A percentile compares a stretch with the other conserved stretches of the same genome.
These are phyloP conservation scores for Stagonosporopsis chrysanthemi DNA, from an alignment of 2,329 filamentous ascomycete genomes.

Conservation along the genomic window DNA sequence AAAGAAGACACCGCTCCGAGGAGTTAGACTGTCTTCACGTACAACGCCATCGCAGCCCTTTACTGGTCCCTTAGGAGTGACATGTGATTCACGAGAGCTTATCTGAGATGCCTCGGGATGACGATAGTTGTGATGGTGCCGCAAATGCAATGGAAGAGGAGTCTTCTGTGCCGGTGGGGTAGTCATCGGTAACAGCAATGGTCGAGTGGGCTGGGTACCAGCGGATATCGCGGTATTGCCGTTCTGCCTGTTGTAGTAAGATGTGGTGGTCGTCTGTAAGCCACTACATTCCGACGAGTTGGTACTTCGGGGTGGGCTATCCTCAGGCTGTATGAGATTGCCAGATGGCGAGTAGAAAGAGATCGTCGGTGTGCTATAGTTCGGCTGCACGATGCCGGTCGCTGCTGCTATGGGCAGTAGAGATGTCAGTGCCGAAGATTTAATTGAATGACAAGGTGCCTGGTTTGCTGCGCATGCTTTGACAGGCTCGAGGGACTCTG, in stretches of 20 bases:
- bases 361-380: slow-evolving; percentile 36
- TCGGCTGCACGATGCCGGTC: slow-evolving; percentile 44
- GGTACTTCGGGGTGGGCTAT: slow-evolving; percentile 22
- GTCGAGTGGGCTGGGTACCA: slow-evolving; percentile 11
- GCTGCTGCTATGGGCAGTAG: slow-evolving; percentile 49
- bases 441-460: slow-evolving; percentile 30
- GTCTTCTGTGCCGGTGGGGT: slow-evolving; percentile 27
- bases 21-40: slow-evolving; percentile 28
- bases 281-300: slow-evolving; percentile 16
- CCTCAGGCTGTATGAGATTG: slow-evolving; percentile 41
- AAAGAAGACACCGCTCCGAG: slow-evolving; percentile 21
- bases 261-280: slow-evolving; percentile 17
- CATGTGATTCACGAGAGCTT: slow-evolving; percentile 20
- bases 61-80: slow-evolving; percentile 21
- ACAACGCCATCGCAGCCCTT: slow-evolving; percentile 42
- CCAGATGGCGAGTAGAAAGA: slow-evolving; percentile 48
- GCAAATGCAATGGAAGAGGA: slow-evolving; percentile 33
- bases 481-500: slow-evolving; percentile 20
- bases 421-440: slow-evolving; percentile 46
- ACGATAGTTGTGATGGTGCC: slow-evolving; percentile 32
- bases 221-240: background rate
- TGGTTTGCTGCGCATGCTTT: background rate
- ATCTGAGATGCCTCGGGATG: slow-evolving; percentile 28
- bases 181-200: slow-evolving; percentile 32
- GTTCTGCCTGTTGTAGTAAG: slow-evolving; percentile 20